A percentile compares a stretch with the other conserved stretches of the same genome.
phyloP scores from a whole-genome alignment of 768 basidiomycete species.

The Naganishia vaughanmartiniae region DNA sequence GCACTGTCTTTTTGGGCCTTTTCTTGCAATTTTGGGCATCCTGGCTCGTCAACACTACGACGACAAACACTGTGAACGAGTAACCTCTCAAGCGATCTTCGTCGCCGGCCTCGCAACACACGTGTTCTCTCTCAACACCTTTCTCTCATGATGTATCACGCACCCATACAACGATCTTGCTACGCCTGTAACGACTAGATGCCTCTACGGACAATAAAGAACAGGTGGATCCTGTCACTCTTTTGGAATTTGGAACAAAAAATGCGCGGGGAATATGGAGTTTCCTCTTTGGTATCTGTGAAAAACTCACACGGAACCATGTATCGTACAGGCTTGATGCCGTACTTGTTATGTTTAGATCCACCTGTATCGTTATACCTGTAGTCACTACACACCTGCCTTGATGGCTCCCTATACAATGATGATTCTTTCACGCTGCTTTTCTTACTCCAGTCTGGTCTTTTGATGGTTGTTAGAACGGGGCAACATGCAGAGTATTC shows the following conservation, averaged over 20 bases:
- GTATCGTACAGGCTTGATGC: constrained; percentile 25
- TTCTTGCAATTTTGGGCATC: constrained; percentile 1
- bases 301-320: not conserved
- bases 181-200: constrained; percentile 27
- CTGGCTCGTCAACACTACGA: constrained; percentile 3
- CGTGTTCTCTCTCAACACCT: constrained; percentile 9
- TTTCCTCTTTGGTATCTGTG: not conserved
- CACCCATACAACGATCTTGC: constrained; percentile 15
- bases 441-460: not conserved
- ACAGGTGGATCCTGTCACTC: constrained; percentile 27
- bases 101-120: not conserved
- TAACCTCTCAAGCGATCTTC: not conserved
- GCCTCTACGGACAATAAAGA: constrained; percentile 26
- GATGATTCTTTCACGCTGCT: not conserved
- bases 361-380: constrained; percentile 26
- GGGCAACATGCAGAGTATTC: not conserved
- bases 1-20: not conserved
- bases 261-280: not conserved
- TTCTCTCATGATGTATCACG: constrained; percentile 17
- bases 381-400: constrained; percentile 21
- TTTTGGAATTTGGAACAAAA: constrained; percentile 10
- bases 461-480: not conserved
- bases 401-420: constrained; percentile 13
- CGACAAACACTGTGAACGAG: not conserved
- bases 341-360: constrained; percentile 18